Evolutionary conservation across 108 stramenopile genomes (phyloP).

Genomic region (Ochromonas danica): DNA sequence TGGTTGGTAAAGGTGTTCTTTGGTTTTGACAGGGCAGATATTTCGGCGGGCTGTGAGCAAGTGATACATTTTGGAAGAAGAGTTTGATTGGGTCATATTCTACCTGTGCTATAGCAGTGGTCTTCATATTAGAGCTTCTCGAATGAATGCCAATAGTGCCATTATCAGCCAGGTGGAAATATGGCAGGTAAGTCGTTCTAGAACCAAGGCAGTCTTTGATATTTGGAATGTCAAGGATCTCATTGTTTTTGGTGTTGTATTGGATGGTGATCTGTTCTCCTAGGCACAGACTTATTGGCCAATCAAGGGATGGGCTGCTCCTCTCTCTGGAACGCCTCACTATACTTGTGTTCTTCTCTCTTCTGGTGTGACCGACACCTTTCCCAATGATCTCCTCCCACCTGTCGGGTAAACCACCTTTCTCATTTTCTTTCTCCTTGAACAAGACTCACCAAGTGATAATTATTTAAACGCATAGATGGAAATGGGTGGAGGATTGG

Average conservation of each 20-base stretch:
- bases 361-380: background rate
- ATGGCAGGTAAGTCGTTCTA: background rate
- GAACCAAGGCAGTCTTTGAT: too few species aligned
- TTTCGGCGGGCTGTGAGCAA: too few species aligned
- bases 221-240: too few species aligned
- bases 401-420: background rate
- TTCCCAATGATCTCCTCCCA: background rate
- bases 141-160: too few species aligned
- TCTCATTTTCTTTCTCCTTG: background rate
- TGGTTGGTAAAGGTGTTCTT: too few species aligned
- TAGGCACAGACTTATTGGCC: background rate
- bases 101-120: too few species aligned
- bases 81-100: too few species aligned
- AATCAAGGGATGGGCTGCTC: background rate
- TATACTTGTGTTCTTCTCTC: background rate
- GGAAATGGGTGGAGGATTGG: slow-evolving; percentile 6
- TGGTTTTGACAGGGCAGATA: too few species aligned
- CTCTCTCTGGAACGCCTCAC: background rate
- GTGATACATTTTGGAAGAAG: too few species aligned
- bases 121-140: too few species aligned
- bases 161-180: too few species aligned
- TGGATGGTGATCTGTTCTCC: background rate
- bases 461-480: background rate
- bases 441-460: too few species aligned
- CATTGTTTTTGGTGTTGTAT: background rate